These are phyloP conservation scores for Tardiomyces digboiensis DNA, from an alignment of 1,139 yeast species.

Conservation along the genomic window DNA sequence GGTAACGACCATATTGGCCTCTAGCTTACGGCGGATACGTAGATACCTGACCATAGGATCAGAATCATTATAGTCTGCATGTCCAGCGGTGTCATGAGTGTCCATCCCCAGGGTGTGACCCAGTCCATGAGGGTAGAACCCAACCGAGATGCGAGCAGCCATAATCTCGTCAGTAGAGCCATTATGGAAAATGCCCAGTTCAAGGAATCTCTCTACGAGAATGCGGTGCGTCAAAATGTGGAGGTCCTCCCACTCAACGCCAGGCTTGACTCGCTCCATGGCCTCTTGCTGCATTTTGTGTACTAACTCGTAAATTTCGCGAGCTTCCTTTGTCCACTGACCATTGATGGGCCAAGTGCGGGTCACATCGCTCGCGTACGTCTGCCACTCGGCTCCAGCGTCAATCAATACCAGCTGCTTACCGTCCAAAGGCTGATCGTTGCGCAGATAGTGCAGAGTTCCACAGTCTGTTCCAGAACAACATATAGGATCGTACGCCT, in stretches of 20 bases:
- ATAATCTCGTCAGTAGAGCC: conserved; percentile 56
- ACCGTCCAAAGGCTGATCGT: conserved; percentile 54
- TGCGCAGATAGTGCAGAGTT: conserved; percentile 81
- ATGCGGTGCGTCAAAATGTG: conserved; percentile 75
- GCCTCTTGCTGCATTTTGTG: conserved; percentile 71
- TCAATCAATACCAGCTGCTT: conserved; percentile 71
- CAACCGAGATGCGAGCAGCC: conserved; percentile 57
- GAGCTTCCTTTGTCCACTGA: conserved; percentile 80
- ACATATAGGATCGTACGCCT: conserved; percentile 92
- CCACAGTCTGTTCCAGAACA: conserved; percentile 92
- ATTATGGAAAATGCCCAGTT: conserved; percentile 70
- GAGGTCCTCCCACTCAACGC: conserved; percentile 75
- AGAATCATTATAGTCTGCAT: conserved; percentile 74
- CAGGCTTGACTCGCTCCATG: conserved; percentile 67
- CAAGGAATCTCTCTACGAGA: conserved; percentile 58
- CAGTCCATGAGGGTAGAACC: conserved; percentile 90
- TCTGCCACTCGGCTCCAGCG: conserved; percentile 96
- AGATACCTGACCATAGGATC: conserved; percentile 67
- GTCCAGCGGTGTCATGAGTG: conserved; percentile 92
- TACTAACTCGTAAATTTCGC: conserved; percentile 75
- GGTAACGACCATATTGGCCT: conserved; percentile 78
- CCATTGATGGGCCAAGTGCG: conserved; percentile 92
- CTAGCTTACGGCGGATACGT: conserved; percentile 67
- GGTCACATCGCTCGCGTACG: conserved; percentile 91
- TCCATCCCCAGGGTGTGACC: conserved; percentile 95